Conservation (phyloP, 1,284 basidiomycete genomes). For the Uromyces viciae-fabae region DNA sequence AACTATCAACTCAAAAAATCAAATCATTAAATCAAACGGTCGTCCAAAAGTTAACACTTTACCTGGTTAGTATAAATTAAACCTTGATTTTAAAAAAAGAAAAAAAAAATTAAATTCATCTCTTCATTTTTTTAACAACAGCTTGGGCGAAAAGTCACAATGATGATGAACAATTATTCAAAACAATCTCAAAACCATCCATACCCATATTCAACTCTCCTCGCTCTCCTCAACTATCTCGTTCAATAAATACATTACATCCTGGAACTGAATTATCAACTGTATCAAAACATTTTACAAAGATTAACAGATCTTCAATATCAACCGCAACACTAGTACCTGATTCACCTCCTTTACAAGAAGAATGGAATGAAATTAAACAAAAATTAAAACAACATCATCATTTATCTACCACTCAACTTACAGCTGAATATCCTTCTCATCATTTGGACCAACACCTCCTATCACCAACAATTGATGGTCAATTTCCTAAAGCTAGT, state of each 20-base stretch:
- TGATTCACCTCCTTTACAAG: background rate
- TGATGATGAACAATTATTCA: conserved; percentile 35
- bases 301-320: background rate
- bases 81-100: no score
- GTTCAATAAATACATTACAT: background rate
- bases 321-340: conserved; percentile 20
- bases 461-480: background rate
- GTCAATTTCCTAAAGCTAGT: no score
- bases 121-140: background rate
- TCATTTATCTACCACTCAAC: no score
- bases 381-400: background rate
- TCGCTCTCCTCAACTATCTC: background rate
- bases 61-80: conserved; percentile 15
- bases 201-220: background rate
- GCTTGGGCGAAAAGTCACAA: conserved; percentile 38
- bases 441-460: background rate
- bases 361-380: conserved; percentile 5
- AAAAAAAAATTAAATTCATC: background rate
- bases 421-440: background rate
- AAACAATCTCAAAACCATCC: conserved; percentile 1
- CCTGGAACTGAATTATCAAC: background rate
- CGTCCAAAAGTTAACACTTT: conserved; percentile 35
- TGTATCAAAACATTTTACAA: no score
- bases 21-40: conserved; percentile 12
- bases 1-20: no score